Evolutionary conservation across 83 land plant genomes (phyloP).

Genomic region (Thuja plicata): DNA sequence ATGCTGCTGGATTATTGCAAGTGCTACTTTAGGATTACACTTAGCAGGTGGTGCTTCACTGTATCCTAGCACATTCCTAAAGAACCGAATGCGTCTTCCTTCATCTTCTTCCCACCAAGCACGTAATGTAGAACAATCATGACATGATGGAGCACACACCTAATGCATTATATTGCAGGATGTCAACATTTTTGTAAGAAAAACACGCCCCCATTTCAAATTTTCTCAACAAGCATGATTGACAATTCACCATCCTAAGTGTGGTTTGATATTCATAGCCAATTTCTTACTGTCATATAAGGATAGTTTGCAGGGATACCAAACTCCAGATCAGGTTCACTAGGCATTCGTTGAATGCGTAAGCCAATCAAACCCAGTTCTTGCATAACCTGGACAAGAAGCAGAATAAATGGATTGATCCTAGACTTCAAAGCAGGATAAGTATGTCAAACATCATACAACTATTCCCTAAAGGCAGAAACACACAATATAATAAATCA

Average conservation of each 20-base stretch:
- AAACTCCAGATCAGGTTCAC: constrained; percentile 83
- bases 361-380: constrained; percentile 92
- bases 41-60: constrained; percentile 69
- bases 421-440: background rate
- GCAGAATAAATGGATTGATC: background rate
- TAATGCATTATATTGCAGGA: constrained; percentile 17
- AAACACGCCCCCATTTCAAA: background rate
- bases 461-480: background rate
- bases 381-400: constrained; percentile 77
- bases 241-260: constrained; percentile 1
- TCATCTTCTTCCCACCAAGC: constrained; percentile 99
- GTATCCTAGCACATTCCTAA: constrained; percentile 52
- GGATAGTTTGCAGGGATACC: constrained; percentile 86
- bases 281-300: constrained; percentile 80
- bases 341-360: constrained; percentile 96
- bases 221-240: background rate
- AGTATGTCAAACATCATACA: background rate
- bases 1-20: constrained; percentile 76
- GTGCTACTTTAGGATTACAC: constrained; percentile 66
- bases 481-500: background rate
- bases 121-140: constrained; percentile 92
- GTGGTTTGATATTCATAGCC: background rate
- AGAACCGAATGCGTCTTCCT: constrained; percentile 66
- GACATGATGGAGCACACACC: constrained; percentile 99
- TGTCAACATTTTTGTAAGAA: background rate